Evolutionary conservation across 345 rosid genomes (phyloP).

Genomic region (Acer yangbiense): DNA sequence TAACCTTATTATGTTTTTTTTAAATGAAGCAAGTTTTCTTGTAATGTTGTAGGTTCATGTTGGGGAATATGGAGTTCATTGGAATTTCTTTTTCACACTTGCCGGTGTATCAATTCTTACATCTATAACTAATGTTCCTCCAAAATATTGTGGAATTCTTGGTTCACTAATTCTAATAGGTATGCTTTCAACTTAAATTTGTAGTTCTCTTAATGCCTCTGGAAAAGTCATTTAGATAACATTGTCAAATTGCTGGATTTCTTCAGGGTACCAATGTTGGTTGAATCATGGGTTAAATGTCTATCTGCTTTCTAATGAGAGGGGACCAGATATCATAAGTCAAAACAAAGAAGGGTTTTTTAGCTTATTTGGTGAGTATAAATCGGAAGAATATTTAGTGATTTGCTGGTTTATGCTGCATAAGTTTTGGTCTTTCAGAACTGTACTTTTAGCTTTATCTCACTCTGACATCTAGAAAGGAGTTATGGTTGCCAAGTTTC

Average conservation of each 20-base stretch:
- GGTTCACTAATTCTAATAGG: conserved; percentile 69
- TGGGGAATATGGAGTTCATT: conserved; percentile 88
- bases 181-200: conserved; percentile 25
- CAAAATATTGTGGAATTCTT: conserved; percentile 70
- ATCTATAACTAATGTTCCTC: conserved; percentile 57
- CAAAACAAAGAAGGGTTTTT: conserved; percentile 88
- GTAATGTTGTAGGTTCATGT: conserved; percentile 59
- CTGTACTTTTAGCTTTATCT: not conserved
- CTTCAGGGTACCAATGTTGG: conserved; percentile 79
- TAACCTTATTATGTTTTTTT: conserved; percentile 13
- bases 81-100: conserved; percentile 97
- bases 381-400: not conserved
- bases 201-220: conserved; percentile 3
- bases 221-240: conserved; percentile 13
- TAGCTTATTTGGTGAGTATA: conserved; percentile 69
- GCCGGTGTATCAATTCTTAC: conserved; percentile 77
- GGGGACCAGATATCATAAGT: conserved; percentile 75
- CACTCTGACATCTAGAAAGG: not conserved
- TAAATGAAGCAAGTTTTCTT: not conserved
- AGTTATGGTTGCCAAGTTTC: not conserved
- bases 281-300: conserved; percentile 63
- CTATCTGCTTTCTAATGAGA: conserved; percentile 66
- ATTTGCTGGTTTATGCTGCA: not conserved
- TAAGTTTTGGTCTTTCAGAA: not conserved
- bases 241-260: conserved; percentile 12